Base-by-base conservation (phyloP, 257 asterid genomes). In the Solanum bulbocastanum region DNA sequence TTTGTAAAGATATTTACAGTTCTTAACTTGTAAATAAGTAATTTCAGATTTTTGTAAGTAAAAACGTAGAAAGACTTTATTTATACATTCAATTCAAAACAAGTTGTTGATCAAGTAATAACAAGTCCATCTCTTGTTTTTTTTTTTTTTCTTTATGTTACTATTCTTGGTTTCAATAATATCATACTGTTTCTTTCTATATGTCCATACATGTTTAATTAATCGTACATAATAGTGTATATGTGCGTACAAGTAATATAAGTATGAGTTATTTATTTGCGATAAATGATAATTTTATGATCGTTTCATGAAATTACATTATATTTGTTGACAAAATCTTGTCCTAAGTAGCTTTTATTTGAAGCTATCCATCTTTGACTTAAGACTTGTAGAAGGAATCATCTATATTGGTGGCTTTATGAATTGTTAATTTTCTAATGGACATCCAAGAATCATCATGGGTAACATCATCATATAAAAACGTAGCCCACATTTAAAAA, bases 361-460 rank as follows among this genome's bases (percentile, higher is more conserved):
- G 90, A 90, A 73, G 89, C 88, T 71, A 58, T 49, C 66, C 81
- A 71, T 66, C 62, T 87, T 79, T 84, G 92, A 73, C 78, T 85
- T 74, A 0, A 69, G 86, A 60, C 22, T 86, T 87, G 84, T 58
- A 23, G 87, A 73, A 36, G 23, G 76, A 68, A 49, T 72, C 90
- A 84, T 88, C 83, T 74, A 35, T 78, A 25, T 72, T 87, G 81
- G 84, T 86, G 12, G 73, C 60, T n/a, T 88, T 86, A 25, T 79
- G 15, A 15, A 9, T 25, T 79, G 52, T 3, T 74, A 42, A 49
- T 22, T 74, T 36, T 85, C 22, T 89, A 13, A 90, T 75, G 14
- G 87, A 86, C 2, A 81, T 84, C 93, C 96, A 93, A 13, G 95
- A 96, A 92, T 92, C 96, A 58, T 89, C 91, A 86, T 83, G 94